phyloP scores from a whole-genome alignment of 345 rosid genomes.

The Balakata baccata region DNA sequence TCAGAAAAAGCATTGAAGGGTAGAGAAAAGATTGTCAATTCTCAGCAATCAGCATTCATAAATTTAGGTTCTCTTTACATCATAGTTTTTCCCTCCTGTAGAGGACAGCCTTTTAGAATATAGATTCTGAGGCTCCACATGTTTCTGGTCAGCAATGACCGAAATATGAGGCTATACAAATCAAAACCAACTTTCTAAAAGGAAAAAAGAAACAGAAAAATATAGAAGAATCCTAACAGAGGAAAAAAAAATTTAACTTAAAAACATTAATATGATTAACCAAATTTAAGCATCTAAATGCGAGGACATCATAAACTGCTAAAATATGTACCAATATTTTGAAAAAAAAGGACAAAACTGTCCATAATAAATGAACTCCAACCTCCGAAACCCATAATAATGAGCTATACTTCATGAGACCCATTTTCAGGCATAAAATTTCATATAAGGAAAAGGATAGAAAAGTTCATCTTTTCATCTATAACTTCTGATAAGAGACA shows the following conservation, averaged over 20 bases:
- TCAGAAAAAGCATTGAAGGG: neutral
- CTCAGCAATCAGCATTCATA: neutral
- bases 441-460: neutral
- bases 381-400: no score
- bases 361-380: neutral
- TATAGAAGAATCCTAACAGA: neutral
- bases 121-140: neutral
- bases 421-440: neutral
- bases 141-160: neutral
- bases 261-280: no score
- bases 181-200: neutral
- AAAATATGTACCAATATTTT: no score
- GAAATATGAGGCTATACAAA: neutral
- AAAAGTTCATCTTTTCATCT: conserved; percentile 6
- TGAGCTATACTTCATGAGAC: neutral
- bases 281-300: no score
- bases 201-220: neutral
- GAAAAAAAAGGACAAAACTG: neutral
- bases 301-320: no score
- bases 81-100: neutral
- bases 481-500: neutral
- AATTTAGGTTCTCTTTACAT: neutral
- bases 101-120: neutral
- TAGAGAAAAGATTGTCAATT: neutral
- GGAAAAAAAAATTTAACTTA: no score